Base-by-base conservation (phyloP, 495 filamentous ascomycete species). In the Xylaria sp. region DNA sequence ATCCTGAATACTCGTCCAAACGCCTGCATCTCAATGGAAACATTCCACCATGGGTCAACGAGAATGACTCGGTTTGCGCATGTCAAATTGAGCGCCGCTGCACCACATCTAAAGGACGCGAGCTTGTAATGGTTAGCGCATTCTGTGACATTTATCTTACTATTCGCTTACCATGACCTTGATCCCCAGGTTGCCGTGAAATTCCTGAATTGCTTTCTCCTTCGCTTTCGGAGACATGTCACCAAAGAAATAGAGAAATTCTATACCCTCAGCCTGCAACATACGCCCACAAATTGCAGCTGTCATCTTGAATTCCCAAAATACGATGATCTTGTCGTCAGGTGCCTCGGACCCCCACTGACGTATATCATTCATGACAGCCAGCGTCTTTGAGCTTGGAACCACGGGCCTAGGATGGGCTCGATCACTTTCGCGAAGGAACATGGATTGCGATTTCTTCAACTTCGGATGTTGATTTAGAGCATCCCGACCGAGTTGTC, bases 1-100 rank as follows among this genome's bases (percentile, higher is more conserved):
- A 91, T 90, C 5, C 90, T 84, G 66, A 85, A 87, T 8, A 92
- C 81, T 0, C 90, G 86, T 40, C 85, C 88, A 72, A 91, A 91
- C 0, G 91, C 91, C 79, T 90, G 83, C 11, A 76, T 31, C 40
- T 83, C 78, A 53, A 77, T 67, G 15, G 69, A 68, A 14, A 64
- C 33, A 65, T 86, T 80, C 81, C 79, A 85, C 82, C 81, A 85
- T 7, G 74, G 77, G 57, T 86, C 84, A 2, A 80, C 70, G 19
- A 82, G 66, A 55, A 88, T 85, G 8, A 85, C 83, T 0, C 82
- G 72, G 67, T 81, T 83, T 0, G 80, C 82, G 1, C 31, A 74
- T 0, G 74, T 76, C 2, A 83, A 63, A 53, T 82, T 82, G 3
- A 82, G 71, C 0, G 76, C 78, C n/a, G 78, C 68, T 4, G 75